Percentiles rank a stretch among this genome's conserved stretches.
Evolutionary conservation across 2,329 filamentous ascomycete species (phyloP).

Genomic region (Venturia pyrina): DNA sequence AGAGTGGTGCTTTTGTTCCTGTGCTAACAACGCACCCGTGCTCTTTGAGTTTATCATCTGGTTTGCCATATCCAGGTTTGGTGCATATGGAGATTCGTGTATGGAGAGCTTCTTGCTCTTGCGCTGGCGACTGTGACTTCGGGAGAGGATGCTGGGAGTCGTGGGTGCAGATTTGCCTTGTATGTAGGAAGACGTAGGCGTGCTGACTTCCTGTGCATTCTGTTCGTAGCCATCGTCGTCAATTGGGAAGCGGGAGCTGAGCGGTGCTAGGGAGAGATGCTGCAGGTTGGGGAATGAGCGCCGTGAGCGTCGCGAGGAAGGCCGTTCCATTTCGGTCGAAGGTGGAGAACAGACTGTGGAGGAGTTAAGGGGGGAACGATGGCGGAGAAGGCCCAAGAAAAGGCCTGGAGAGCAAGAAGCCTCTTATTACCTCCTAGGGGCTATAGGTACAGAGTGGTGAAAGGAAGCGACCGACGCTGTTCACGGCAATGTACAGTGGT

Average conservation of each 20-base stretch:
- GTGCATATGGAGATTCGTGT: conserved; percentile 13
- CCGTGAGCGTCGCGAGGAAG: conserved; percentile 20
- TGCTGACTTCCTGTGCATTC: conserved; percentile 18
- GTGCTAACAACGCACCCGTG: conserved; percentile 29
- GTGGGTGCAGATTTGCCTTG: conserved; percentile 38
- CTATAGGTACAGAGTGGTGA: background rate
- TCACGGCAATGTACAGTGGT: background rate
- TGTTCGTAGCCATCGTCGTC: conserved; percentile 30
- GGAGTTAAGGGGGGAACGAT: background rate
- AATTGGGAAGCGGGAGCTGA: conserved; percentile 44
- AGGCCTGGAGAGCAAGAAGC: background rate
- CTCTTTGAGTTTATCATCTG: conserved; percentile 37
- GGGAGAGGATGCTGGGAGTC: conserved; percentile 37
- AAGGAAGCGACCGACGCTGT: background rate
- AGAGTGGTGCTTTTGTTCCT: conserved; percentile 14
- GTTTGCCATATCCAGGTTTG: conserved; percentile 17
- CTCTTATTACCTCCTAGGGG: background rate
- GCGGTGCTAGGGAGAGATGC: conserved; percentile 50
- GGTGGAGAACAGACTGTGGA: conserved; percentile 3
- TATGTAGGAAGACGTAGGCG: conserved; percentile 35
- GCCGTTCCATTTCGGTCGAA: conserved; percentile 4
- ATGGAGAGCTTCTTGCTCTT: conserved; percentile 19
- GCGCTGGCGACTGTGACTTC: conserved; percentile 27
- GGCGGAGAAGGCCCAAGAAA: background rate
- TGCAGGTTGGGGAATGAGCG: conserved; percentile 51